A percentile compares a stretch with the other conserved stretches of the same genome.
These are phyloP conservation scores for Pachysandra terminalis DNA, from an alignment of 164 flowering plant species.

Conservation along the genomic window DNA sequence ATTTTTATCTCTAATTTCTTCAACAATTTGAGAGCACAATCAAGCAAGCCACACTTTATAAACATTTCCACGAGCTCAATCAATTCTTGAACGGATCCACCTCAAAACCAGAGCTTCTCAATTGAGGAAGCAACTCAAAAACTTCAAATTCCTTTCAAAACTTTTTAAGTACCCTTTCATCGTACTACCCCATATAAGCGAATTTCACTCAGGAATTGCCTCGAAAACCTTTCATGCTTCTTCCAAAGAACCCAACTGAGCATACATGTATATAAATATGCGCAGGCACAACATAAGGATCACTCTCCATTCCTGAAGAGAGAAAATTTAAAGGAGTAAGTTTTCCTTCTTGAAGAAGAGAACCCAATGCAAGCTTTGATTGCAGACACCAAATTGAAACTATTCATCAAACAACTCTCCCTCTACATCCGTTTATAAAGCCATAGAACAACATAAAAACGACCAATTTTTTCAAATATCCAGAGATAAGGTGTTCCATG, in stretches of 20 bases:
- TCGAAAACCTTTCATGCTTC: conserved; percentile 17
- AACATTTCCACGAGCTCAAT: conserved; percentile 16
- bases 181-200: conserved; percentile 16
- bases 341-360: conserved; percentile 13
- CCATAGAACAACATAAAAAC: conserved; percentile 12
- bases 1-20: conserved; percentile 17
- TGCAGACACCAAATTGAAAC: no score
- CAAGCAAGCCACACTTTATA: conserved; percentile 12
- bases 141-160: conserved; percentile 15
- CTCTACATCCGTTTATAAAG: conserved; percentile 14
- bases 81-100: conserved; percentile 15
- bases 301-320: conserved; percentile 9
- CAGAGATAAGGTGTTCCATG: conserved; percentile 26
- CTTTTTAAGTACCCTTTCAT: conserved; percentile 16
- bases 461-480: conserved; percentile 7
- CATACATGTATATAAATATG: conserved; percentile 14
- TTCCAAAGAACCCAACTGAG: conserved; percentile 12
- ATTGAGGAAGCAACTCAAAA: conserved; percentile 14
- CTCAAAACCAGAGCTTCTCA: conserved; percentile 10
- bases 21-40: conserved; percentile 8
- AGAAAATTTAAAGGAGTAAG: conserved; percentile 16
- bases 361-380: no score
- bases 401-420: no score
- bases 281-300: conserved; percentile 15
- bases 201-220: conserved; percentile 6